Conservation (phyloP, 768 basidiomycete genomes). For the Russula sp. region DNA sequence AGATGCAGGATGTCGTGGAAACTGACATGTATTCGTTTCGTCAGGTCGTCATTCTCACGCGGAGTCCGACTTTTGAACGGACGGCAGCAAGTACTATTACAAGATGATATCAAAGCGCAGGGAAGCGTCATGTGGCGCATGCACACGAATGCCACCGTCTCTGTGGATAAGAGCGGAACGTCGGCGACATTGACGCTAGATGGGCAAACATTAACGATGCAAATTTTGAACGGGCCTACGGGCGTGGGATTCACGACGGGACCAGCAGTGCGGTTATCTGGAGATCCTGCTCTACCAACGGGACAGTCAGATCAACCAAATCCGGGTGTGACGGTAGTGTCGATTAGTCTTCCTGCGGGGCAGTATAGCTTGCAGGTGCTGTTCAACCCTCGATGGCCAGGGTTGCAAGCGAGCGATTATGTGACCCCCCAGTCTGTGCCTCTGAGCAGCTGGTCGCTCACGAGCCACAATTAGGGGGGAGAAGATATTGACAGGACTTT, state of each 20-base stretch:
- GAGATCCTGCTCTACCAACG: constrained; percentile 61
- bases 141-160: constrained; percentile 89
- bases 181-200: constrained; percentile 73
- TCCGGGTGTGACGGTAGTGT: constrained; percentile 71
- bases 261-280: constrained; percentile 47
- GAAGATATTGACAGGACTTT: neutral
- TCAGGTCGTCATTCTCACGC: constrained; percentile 67
- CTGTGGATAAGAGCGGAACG: constrained; percentile 47
- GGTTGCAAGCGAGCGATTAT: constrained; percentile 52
- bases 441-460: constrained; percentile 68
- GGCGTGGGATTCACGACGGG: constrained; percentile 60
- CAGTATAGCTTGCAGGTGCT: constrained; percentile 74
- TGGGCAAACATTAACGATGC: constrained; percentile 57
- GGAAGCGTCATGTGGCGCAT: constrained; percentile 77
- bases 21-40: constrained; percentile 20
- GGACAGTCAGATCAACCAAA: constrained; percentile 64
- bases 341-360: constrained; percentile 63
- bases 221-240: constrained; percentile 57
- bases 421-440: constrained; percentile 67
- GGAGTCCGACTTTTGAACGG: constrained; percentile 80
- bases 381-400: constrained; percentile 91
- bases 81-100: constrained; percentile 83
- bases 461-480: constrained; percentile 56
- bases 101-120: constrained; percentile 77
- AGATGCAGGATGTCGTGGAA: neutral